phyloP scores from a whole-genome alignment of 257 asterid genomes.

The Solanum neorickii region DNA sequence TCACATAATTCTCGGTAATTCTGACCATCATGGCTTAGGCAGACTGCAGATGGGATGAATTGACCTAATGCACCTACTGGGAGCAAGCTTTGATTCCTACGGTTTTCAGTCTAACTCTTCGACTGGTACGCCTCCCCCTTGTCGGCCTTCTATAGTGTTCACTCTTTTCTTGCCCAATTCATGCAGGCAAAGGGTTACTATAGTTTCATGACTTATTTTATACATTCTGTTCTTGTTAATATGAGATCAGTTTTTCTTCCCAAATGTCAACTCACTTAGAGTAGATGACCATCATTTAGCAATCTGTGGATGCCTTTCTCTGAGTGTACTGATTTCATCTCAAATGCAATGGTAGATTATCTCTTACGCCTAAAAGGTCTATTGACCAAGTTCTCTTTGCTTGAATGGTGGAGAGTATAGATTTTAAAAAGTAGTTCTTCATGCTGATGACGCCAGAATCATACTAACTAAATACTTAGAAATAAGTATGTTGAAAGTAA shows the following conservation, averaged over 20 bases:
- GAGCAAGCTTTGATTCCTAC: background rate
- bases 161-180: background rate
- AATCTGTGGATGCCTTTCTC: background rate
- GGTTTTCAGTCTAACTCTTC: background rate
- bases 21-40: background rate
- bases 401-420: background rate
- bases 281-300: background rate
- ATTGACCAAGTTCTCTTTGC: background rate
- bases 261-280: background rate
- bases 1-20: background rate
- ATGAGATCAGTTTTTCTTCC: background rate
- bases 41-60: background rate
- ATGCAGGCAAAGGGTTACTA: background rate
- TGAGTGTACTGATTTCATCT: background rate
- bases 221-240: background rate
- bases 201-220: background rate
- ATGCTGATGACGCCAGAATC: background rate
- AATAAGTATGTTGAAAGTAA: background rate
- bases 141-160: background rate
- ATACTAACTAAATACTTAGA: background rate
- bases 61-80: background rate
- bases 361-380: background rate
- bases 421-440: background rate
- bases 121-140: background rate
- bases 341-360: background rate